A percentile compares a stretch with the other conserved stretches of the same genome.
phyloP scores from a whole-genome alignment of 1,284 basidiomycete genomes.

The Fomitopsis schrenkii region DNA sequence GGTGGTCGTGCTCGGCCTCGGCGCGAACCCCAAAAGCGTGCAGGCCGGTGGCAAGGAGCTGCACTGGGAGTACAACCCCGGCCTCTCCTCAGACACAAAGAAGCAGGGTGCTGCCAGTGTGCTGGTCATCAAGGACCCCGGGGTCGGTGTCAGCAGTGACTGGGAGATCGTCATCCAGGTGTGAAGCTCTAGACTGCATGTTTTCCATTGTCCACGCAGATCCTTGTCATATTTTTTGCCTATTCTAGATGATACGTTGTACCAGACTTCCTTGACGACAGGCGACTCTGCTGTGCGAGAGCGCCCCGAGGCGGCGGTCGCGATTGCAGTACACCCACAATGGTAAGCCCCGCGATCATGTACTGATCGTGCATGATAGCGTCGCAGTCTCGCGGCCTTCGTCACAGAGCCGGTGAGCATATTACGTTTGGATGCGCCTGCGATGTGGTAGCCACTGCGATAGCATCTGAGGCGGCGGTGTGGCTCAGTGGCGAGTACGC shows the following conservation, averaged over 20 bases:
- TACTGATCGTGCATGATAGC: not conserved
- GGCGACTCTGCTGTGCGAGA: not conserved
- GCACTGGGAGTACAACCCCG: constrained; percentile 53
- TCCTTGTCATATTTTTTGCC: not conserved
- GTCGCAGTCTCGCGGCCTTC: not conserved
- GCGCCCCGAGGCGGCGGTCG: too few relatives aligned
- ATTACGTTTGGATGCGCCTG: not conserved
- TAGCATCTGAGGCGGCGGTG: not conserved
- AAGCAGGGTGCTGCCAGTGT: constrained; percentile 61
- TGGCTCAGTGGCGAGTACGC: not conserved
- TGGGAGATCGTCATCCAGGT: constrained; percentile 57
- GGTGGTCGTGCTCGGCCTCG: constrained; percentile 74
- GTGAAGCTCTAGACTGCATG: constrained; percentile 3
- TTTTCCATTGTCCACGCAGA: not conserved
- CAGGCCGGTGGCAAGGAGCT: constrained; percentile 48
- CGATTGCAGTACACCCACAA: too few relatives aligned
- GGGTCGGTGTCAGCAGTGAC: constrained; percentile 56
- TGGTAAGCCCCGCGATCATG: not conserved
- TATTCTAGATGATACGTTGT: not conserved
- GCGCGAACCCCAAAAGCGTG: constrained; percentile 58
- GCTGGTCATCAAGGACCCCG: constrained; percentile 78
- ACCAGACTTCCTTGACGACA: not conserved
- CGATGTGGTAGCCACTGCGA: not conserved
- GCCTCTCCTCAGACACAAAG: constrained; percentile 44
- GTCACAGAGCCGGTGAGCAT: not conserved